Conservation (phyloP, 2,329 filamentous ascomycete species). For the Claviceps pazoutovae region DNA sequence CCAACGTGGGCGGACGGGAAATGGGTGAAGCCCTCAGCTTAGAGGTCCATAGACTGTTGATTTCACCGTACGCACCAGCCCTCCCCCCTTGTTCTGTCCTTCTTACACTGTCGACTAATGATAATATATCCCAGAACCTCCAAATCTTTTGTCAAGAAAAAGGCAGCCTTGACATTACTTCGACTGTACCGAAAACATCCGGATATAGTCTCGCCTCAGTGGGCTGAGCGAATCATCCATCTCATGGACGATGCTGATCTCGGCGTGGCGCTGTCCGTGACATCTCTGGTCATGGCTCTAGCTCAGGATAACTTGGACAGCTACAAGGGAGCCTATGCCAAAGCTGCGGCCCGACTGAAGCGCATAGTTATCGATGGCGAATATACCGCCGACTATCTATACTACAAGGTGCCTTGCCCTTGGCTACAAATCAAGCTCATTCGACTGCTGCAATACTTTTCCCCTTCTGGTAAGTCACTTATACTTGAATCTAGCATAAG, state of each 20-base stretch:
- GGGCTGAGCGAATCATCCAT: constrained; percentile 96
- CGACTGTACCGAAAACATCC: constrained; percentile 90
- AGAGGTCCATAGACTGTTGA: constrained; percentile 86
- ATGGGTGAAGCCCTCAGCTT: constrained; percentile 89
- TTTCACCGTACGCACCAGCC: constrained; percentile 60
- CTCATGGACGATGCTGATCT: constrained; percentile 94
- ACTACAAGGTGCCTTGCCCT: constrained; percentile 98
- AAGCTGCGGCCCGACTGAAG: constrained; percentile 80
- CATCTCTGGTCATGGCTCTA: constrained; percentile 85
- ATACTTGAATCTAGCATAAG: not conserved
- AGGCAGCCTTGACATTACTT: constrained; percentile 84
- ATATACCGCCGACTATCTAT: constrained; percentile 80
- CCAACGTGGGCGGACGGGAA: constrained; percentile 90
- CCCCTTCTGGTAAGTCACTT: constrained; percentile 60
- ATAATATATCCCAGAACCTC: constrained; percentile 36
- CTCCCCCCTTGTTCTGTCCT: not conserved
- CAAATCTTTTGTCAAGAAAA: constrained; percentile 98
- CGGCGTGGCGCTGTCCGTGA: constrained; percentile 88
- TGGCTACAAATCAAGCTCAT: constrained; percentile 96
- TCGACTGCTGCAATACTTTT: constrained; percentile 86
- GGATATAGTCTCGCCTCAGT: constrained; percentile 86
- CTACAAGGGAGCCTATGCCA: constrained; percentile 88
- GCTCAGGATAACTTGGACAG: constrained; percentile 89
- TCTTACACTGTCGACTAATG: not conserved
- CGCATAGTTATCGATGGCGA: constrained; percentile 84